phyloP scores from a whole-genome alignment of 768 basidiomycete species.

The Russula virescens region DNA sequence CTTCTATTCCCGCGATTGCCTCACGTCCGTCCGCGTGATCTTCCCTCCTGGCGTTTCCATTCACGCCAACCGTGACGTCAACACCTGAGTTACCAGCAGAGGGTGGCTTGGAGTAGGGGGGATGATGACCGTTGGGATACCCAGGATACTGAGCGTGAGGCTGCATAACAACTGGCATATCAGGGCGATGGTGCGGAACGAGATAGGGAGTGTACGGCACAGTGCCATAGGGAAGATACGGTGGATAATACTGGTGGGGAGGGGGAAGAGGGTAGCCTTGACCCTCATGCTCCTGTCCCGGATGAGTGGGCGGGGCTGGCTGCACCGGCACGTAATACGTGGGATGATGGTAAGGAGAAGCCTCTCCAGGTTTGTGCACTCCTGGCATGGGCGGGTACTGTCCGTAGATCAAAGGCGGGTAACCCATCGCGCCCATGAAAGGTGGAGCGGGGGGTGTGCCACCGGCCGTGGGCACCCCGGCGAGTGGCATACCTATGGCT shows the following conservation, averaged over 20 bases:
- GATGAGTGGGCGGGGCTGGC: slow-evolving; percentile 35
- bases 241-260: slow-evolving; percentile 40
- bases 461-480: slow-evolving; percentile 28
- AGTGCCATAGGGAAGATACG: slow-evolving; percentile 43
- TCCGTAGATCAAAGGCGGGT: slow-evolving; percentile 50
- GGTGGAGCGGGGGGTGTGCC: slow-evolving; percentile 42
- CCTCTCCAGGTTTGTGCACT: slow-evolving; percentile 46
- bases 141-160: slow-evolving; percentile 23
- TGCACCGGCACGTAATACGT: slow-evolving; percentile 42
- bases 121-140: slow-evolving; percentile 36
- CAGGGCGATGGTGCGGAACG: slow-evolving; percentile 36
- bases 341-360: slow-evolving; percentile 48
- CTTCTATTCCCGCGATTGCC: slow-evolving; percentile 20
- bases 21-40: slow-evolving; percentile 20
- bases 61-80: slow-evolving; percentile 17
- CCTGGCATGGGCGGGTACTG: slow-evolving; percentile 44
- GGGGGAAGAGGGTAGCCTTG: slow-evolving; percentile 32
- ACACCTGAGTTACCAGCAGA: slow-evolving; percentile 33
- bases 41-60: slow-evolving; percentile 22
- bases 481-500: slow-evolving; percentile 30
- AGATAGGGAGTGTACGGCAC: slow-evolving; percentile 47
- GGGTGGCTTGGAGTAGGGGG: slow-evolving; percentile 37
- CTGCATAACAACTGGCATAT: slow-evolving; percentile 21
- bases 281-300: slow-evolving; percentile 34
- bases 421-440: slow-evolving; percentile 49